A percentile compares a stretch with the other conserved stretches of the same genome.
phyloP scores from a whole-genome alignment of 345 rosid genomes.

The Conringia planisiliqua region DNA sequence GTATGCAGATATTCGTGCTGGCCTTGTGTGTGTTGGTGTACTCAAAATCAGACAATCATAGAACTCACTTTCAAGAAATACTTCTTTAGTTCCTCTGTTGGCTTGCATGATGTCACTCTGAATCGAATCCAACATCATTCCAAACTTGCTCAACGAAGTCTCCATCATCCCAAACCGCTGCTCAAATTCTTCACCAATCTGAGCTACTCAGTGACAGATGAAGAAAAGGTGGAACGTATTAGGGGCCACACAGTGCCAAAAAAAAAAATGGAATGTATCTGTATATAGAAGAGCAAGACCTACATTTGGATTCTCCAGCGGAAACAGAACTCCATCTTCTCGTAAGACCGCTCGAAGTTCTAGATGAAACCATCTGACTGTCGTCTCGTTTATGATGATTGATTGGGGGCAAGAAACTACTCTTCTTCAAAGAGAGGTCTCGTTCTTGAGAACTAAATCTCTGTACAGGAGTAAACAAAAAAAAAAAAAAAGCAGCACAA shows the following conservation, averaged over 20 bases:
- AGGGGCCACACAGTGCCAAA: background rate
- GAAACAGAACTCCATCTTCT: constrained; percentile 63
- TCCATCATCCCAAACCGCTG: constrained; percentile 66
- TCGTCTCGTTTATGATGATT: constrained; percentile 56
- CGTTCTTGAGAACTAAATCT: constrained; percentile 72
- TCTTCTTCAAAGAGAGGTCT: constrained; percentile 52
- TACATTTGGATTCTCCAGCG: constrained; percentile 51
- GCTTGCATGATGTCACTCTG: constrained; percentile 84
- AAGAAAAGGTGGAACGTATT: background rate
- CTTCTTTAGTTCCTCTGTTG: constrained; percentile 75
- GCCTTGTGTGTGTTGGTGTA: background rate
- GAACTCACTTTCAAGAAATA: constrained; percentile 59
- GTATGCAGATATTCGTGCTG: background rate
- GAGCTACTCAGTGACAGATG: constrained; percentile 47
- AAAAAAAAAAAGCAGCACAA: constrained; percentile 11
- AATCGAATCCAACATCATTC: constrained; percentile 75
- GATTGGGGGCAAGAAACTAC: constrained; percentile 47
- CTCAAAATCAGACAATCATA: constrained; percentile 3
- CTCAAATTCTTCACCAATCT: constrained; percentile 65
- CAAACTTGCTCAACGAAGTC: constrained; percentile 70
- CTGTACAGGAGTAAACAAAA: constrained; percentile 46
- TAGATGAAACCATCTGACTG: constrained; percentile 49
- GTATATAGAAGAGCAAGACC: constrained; percentile 5
- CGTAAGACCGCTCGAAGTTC: constrained; percentile 46
- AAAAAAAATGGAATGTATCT: background rate